Evolutionary conservation across 2,329 filamentous ascomycete genomes (phyloP).

Genomic region (Neoscytalidium dimidiatum): DNA sequence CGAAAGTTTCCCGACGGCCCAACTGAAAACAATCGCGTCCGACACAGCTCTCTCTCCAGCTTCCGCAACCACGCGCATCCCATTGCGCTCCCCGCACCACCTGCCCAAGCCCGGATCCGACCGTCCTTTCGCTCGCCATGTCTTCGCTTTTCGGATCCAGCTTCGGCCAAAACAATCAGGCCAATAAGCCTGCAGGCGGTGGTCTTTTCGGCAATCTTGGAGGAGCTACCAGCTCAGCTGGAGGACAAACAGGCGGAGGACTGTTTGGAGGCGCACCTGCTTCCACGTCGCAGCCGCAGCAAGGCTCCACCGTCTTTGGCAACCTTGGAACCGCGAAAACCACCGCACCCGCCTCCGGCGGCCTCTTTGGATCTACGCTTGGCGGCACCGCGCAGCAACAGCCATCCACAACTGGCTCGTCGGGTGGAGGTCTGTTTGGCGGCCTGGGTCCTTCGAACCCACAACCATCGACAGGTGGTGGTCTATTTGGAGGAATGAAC

Average conservation of each 20-base stretch:
- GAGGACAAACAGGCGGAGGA: not conserved
- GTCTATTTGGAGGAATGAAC: conserved; percentile 7
- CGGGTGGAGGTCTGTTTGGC: conserved; percentile 17
- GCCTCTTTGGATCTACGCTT: conserved; percentile 10
- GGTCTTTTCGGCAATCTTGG: conserved; percentile 31
- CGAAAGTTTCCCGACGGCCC: conserved; percentile 21
- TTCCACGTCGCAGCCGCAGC: not conserved
- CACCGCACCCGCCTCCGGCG: not conserved
- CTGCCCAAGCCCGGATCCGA: conserved; percentile 21
- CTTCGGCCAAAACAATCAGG: conserved; percentile 30
- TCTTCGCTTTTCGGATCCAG: conserved; percentile 30
- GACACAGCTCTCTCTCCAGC: conserved; percentile 8
- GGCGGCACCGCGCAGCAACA: conserved; percentile 6
- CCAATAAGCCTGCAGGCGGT: conserved; percentile 23
- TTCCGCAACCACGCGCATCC: conserved; percentile 25
- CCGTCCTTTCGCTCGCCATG: conserved; percentile 23
- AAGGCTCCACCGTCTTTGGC: conserved; percentile 1
- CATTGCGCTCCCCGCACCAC: conserved; percentile 23
- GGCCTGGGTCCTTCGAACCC: conserved; percentile 7
- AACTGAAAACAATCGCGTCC: conserved; percentile 24
- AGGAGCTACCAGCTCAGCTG: conserved; percentile 14
- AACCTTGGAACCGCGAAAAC: conserved; percentile 5
- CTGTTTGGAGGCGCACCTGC: conserved; percentile 9
- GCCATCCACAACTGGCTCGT: conserved; percentile 25
- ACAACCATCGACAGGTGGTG: not conserved